Percentiles rank a stretch among this genome's conserved stretches.
phyloP scores from a whole-genome alignment of 2,329 filamentous ascomycete species.

The Exophiala sp. region DNA sequence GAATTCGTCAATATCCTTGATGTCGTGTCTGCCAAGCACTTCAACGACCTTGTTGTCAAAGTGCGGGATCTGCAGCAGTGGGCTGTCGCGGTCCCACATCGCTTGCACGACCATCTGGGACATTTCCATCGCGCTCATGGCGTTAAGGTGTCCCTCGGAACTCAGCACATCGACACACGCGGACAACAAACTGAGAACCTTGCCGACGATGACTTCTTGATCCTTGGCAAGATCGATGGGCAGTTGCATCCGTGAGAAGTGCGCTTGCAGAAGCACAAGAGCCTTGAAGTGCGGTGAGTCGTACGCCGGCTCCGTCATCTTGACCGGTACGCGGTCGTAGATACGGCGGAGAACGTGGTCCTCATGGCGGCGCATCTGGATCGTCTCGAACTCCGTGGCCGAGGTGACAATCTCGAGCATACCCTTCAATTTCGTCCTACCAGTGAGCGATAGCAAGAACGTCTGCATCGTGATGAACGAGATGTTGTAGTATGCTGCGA shows the following conservation, averaged over 20 bases:
- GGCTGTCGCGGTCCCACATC: constrained; percentile 98
- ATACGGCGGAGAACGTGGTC: constrained; percentile 83
- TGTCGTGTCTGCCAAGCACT: constrained; percentile 45
- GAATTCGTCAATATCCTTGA: constrained; percentile 95
- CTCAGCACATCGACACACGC: constrained; percentile 93
- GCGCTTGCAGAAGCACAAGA: constrained; percentile 93
- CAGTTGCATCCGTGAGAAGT: constrained; percentile 95
- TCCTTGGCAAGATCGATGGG: constrained; percentile 95
- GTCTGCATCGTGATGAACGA: constrained; percentile 99
- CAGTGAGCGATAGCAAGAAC: constrained; percentile 83
- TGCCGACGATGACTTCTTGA: constrained; percentile 80
- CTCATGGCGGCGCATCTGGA: constrained; percentile 92
- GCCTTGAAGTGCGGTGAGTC: constrained; percentile 98
- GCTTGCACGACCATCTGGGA: constrained; percentile 98
- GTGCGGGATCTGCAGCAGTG: constrained; percentile 95
- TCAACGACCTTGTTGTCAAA: constrained; percentile 75
- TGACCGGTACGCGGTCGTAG: constrained; percentile 91
- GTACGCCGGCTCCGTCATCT: constrained; percentile 81
- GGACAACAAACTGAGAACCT: constrained; percentile 81
- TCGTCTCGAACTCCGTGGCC: constrained; percentile 91
- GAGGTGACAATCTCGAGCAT: constrained; percentile 96
- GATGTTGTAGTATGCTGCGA: constrained; percentile 98
- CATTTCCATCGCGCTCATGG: constrained; percentile 98
- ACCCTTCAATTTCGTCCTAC: constrained; percentile 90
- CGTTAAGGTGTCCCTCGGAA: constrained; percentile 92